These are phyloP conservation scores for Volvox reticuliferus DNA, from an alignment of 139 green algal genomes.

Conservation along the genomic window DNA sequence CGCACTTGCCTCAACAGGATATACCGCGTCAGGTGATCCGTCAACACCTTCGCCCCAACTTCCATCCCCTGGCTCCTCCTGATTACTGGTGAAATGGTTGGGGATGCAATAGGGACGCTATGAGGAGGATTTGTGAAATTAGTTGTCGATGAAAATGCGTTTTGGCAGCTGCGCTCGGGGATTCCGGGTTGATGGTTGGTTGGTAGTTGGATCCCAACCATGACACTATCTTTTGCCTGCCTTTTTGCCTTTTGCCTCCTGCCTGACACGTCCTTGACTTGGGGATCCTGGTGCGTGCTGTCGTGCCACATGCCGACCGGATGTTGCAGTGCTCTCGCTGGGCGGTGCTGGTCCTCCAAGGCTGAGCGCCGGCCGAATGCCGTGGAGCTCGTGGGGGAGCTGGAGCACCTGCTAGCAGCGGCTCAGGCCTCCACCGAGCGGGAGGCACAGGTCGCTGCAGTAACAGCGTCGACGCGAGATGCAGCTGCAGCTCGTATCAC, in stretches of 20 bases:
- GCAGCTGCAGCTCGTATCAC: not conserved
- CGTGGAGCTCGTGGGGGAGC: not conserved
- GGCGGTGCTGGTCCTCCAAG: constrained; percentile 1
- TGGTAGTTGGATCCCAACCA: too few species aligned
- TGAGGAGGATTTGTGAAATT: too few species aligned
- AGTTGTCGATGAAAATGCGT: too few species aligned
- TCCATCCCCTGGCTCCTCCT: constrained; percentile 8
- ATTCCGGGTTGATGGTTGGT: too few species aligned
- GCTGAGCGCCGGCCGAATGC: constrained; percentile 21
- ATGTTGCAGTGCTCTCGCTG: constrained; percentile 1
- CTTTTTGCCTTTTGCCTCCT: too few species aligned
- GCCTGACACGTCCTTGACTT: too few species aligned
- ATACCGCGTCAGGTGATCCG: constrained; percentile 2
- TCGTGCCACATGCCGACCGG: too few species aligned
- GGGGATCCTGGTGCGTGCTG: too few species aligned
- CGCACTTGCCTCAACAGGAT: not conserved
- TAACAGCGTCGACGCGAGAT: not conserved
- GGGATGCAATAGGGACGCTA: too few species aligned
- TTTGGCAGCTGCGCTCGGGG: too few species aligned
- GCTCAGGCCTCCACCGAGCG: not conserved
- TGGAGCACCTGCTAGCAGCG: constrained; percentile 1
- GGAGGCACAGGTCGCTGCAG: not conserved
- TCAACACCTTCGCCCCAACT: not conserved
- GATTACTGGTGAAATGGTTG: not conserved
- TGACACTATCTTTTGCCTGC: too few species aligned